phyloP scores from a whole-genome alignment of 495 filamentous ascomycete species.

The Aspergillus leporis region DNA sequence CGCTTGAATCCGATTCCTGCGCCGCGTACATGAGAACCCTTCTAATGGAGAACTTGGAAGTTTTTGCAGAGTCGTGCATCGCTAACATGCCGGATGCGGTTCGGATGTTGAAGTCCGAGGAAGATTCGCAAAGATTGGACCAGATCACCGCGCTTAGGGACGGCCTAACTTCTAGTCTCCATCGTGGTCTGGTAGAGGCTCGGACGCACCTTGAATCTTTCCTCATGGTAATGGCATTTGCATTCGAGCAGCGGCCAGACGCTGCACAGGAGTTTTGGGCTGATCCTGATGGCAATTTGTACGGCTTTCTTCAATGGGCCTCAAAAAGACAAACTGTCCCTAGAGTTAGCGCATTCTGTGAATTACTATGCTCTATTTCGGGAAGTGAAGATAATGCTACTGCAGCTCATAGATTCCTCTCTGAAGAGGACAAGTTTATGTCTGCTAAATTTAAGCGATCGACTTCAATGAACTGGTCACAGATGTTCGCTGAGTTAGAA shows the following conservation, averaged over 20 bases:
- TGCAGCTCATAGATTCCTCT: constrained; percentile 81
- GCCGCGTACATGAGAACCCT: constrained; percentile 63
- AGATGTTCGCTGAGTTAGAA: constrained; percentile 87
- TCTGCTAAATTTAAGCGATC: constrained; percentile 75
- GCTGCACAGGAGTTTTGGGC: constrained; percentile 86
- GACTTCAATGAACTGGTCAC: constrained; percentile 81
- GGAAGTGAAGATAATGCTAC: constrained; percentile 75
- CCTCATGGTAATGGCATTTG: constrained; percentile 85
- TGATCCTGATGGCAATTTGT: constrained; percentile 83
- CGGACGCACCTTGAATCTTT: constrained; percentile 87
- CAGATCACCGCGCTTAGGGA: constrained; percentile 56
- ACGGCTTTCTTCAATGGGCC: constrained; percentile 94
- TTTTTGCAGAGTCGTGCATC: constrained; percentile 85
- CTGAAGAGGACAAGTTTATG: constrained; percentile 76
- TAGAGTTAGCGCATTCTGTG: constrained; percentile 90
- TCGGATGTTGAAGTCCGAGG: constrained; percentile 79
- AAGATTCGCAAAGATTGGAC: constrained; percentile 81
- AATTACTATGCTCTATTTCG: constrained; percentile 86
- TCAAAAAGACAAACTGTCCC: constrained; percentile 90
- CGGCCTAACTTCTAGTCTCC: constrained; percentile 45
- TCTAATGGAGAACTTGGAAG: constrained; percentile 78
- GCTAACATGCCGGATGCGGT: constrained; percentile 93
- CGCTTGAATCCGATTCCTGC: constrained; percentile 62
- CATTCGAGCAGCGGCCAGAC: constrained; percentile 80
- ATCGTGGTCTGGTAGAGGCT: constrained; percentile 49